Base-by-base conservation (phyloP, 306 rosid genomes). In the Prunus mume region DNA sequence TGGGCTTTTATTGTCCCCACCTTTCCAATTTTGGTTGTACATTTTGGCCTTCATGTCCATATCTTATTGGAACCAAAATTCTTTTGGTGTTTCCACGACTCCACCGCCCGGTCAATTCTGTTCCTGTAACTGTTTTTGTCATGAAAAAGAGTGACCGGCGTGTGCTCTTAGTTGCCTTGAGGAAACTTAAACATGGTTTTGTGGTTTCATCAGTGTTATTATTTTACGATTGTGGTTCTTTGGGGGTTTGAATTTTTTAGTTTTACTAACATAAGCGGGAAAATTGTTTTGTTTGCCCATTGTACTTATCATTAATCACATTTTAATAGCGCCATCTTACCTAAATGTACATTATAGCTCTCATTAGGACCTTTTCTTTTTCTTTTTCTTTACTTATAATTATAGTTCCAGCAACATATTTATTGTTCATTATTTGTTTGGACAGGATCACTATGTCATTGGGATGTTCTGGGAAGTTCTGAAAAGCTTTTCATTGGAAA, bases 381-480 rank as follows among this genome's bases (percentile, higher is more conserved):
- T 32, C 32, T 30, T 32, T 32, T 5, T 34, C 54, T 72, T 75
- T 74, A 69, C 71, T 73, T 32, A 13, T 5, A 51, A 55, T 30
- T 65, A 38, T 38, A 38, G 43, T 73, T 54, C 30, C 18, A 5
- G 2, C 30, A 5, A 56, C 22, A 15, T 18, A 38, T 43, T 15
- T 12, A 25, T 15, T 56, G 50, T 25, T 65, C 20, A 34, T 32
- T 18, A 18, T 83, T 30, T 60, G 24, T 74, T 73, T 87, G 57
- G 10, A 73, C 86, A 95, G 99, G 99, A 95, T 58, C 97, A 95
- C 73, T 82, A 92, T 69, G 97, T 95, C 73, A 89, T 95, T 54
- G 92, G 87, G 80, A 92, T 90, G 89, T 84, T 92, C 80, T 95
- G 99, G 99, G 97, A 92, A 87, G 92, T 89, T 74, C 88, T 95